Evolutionary conservation across 345 rosid species (phyloP), one percentile per base, ranked within the genome.

Genomic region (Noccaea caerulescens): DNA sequence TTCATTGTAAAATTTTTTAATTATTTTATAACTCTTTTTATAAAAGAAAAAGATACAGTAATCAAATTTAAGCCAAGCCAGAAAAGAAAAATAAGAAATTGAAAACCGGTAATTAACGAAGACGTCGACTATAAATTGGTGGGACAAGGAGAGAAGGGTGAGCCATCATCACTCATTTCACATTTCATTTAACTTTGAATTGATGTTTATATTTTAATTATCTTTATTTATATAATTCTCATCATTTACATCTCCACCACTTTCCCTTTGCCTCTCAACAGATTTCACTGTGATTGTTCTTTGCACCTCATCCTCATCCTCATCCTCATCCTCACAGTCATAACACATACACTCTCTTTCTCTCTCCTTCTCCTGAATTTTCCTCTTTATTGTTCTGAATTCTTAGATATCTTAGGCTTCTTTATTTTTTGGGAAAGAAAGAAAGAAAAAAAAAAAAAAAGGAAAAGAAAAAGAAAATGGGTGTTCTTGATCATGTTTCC

Each of bases 401-500:
- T 20, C 33, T 38, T 55, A 4, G 13, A 66, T 10, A 6, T 63
- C 39, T 8, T 38, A 12, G 46, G 5, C 10, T 10, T 27, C 32
- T 44, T 54, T 44, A 7, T 7, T 27, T 54, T 54, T 54, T 36
- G 59, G 36, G 13, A 23, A 5, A 1, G 13, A 39, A 32, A 8
- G 23, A 20, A 20, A 20, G 23, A 20, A 20, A 20, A 20, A 20
- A 20, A 16, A 27, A 14, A 32, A 13, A 18, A 7, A 36, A 36
- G 1, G 8, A 7, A 0, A 30, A 65, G 36, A 4, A 54, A 32
- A 7, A 88, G 7, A 54, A 32, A 7, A 88, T 93, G 98, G 98
- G 97, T 20, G 94, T 75, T 79, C 80, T 93, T 25, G 98, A 93
- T 88, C 93, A 90, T 78, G 72, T 93, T 33, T 82, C 97, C 10